These are phyloP conservation scores for Trametes coccinea DNA, from an alignment of 768 basidiomycete species.

Conservation along the genomic window DNA sequence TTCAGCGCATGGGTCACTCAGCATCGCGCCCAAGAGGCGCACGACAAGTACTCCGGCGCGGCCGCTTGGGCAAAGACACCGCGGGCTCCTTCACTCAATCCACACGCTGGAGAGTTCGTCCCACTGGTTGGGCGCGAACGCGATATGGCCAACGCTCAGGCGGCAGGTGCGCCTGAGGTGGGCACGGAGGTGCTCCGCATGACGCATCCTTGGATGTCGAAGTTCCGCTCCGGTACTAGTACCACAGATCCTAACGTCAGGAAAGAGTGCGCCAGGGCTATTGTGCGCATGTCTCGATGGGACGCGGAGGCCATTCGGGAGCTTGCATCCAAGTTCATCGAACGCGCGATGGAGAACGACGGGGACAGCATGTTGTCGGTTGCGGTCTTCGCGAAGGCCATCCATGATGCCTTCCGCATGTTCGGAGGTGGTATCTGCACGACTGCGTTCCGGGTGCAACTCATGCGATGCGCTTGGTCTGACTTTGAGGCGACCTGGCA, in stretches of 20 bases:
- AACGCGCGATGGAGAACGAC: slow-evolving; percentile 11
- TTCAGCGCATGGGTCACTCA: slow-evolving; percentile 4
- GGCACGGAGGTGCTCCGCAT: not conserved
- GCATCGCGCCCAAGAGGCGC: not conserved
- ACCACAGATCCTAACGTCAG: not conserved
- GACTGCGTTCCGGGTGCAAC: not conserved
- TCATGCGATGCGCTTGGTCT: slow-evolving; percentile 1
- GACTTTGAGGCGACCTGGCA: slow-evolving; percentile 20
- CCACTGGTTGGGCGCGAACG: slow-evolving; percentile 5
- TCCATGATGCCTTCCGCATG: not conserved
- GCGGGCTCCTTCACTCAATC: not conserved
- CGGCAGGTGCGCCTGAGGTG: not conserved
- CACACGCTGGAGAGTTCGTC: slow-evolving; percentile 14
- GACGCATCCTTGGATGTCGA: slow-evolving; percentile 11
- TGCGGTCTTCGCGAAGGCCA: slow-evolving; percentile 10
- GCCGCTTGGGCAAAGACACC: not conserved
- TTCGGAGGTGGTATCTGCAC: not conserved
- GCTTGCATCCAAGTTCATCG: slow-evolving; percentile 9
- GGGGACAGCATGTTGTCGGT: not conserved
- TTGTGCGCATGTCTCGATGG: slow-evolving; percentile 16
- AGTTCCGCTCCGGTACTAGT: slow-evolving; percentile 9
- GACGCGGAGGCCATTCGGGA: slow-evolving; percentile 5
- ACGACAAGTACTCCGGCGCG: not conserved
- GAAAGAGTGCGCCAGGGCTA: not conserved
- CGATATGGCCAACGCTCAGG: not conserved